Base-by-base conservation (phyloP, 768 basidiomycete genomes). In the Boletus fagicola region DNA sequence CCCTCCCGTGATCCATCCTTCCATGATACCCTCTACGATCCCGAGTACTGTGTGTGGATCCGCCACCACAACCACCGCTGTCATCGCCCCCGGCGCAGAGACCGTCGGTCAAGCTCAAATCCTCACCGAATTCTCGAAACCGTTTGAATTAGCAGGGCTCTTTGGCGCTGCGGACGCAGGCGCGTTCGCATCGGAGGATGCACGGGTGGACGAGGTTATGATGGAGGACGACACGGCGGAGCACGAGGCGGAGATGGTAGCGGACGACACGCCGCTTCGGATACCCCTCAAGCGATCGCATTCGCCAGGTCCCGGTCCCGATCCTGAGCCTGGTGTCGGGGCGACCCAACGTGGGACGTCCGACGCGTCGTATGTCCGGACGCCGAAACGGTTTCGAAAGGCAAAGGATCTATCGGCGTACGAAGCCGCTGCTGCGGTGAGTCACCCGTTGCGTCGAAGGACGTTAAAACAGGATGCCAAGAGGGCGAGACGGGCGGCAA, bases 81-180 rank as follows among this genome's bases (percentile, higher is more conserved):
- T 42, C n/a, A 76, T 85, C 54, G 85, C 87, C 0, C 84, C 86
- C 9, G 90, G 89, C 22, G 90, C 88, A 15, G 92, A 93, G 65
- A 83, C 80, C 54, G 86, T 90, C 35, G 90, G 90, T 9, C 86
- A 92, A 62, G 87, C 90, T 0, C 85, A 92, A 63, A 92, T 97
- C 49, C 69, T 97, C 5, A 76, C 74, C 2, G 74, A 77, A 45
- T 83, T 92, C 26, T 85, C 86, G 11, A 84, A 87, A 56, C 88
- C 93, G 3, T 97, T 98, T 66, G 83, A 88, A 58, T 71, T 89
- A 3, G 91, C 83, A 12, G 94, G 88, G 0, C 72, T 98, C 5
- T 94, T 96, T 61, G 85, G 86, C 6, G 82, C 80, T 40, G 87
- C 90, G 0, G 94, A 94, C 67, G 85, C 84, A 12, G 88, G 86